Percentiles rank a stretch among this genome's conserved stretches.
Evolutionary conservation across 2,329 filamentous ascomycete genomes (phyloP).

Genomic region (Pseudopithomyces maydicus): DNA sequence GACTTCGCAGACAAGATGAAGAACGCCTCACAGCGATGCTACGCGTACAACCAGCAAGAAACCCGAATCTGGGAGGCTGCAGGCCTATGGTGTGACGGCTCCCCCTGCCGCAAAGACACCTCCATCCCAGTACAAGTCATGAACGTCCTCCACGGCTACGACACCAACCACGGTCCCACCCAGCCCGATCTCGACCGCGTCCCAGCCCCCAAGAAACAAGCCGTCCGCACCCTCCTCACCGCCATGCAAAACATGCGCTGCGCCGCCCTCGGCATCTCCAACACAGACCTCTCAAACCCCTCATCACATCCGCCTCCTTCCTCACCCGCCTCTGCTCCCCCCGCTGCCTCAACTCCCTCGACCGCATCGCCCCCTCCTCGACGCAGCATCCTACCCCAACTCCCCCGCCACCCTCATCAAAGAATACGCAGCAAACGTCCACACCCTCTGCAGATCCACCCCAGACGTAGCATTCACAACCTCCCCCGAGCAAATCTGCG

Average conservation of each 20-base stretch:
- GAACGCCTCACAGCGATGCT: conserved; percentile 8
- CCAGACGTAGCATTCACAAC: too few relatives aligned
- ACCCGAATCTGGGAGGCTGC: too few relatives aligned
- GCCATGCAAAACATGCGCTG: background rate
- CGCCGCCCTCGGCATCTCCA: background rate
- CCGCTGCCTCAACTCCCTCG: conserved; percentile 12
- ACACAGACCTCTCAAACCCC: background rate
- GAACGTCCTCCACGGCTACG: too few relatives aligned
- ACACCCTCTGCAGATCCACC: too few relatives aligned
- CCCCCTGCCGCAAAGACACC: too few relatives aligned
- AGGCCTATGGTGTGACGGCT: too few relatives aligned
- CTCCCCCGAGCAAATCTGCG: conserved; percentile 5
- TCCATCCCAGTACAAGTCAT: too few relatives aligned
- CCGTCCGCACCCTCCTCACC: too few relatives aligned
- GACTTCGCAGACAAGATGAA: conserved; percentile 10
- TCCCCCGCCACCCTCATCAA: background rate
- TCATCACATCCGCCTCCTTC: conserved; percentile 5
- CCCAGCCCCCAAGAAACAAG: too few relatives aligned
- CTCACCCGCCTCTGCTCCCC: conserved; percentile 12
- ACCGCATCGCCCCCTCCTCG: background rate
- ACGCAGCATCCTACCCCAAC: conserved; percentile 1
- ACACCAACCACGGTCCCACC: too few relatives aligned
- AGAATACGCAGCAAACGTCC: background rate
- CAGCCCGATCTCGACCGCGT: too few relatives aligned
- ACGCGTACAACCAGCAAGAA: background rate